Conservation (phyloP, 129 eudicot genomes). For the Cynara cardunculus region DNA sequence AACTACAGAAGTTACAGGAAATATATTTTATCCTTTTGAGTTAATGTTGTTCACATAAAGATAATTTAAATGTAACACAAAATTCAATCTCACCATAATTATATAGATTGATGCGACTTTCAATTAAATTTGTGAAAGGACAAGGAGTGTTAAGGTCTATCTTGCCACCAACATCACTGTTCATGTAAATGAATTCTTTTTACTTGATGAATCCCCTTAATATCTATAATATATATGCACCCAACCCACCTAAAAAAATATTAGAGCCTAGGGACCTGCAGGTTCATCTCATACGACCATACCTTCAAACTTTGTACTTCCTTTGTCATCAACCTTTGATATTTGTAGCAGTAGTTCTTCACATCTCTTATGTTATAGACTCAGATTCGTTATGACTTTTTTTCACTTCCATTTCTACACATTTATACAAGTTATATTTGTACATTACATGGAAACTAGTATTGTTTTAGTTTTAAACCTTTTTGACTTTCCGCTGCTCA, state of each 20-base stretch:
- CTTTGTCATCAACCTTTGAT: neutral
- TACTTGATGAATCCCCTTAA: neutral
- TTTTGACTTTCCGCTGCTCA: neutral
- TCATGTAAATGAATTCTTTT: no score
- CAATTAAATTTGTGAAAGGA: neutral
- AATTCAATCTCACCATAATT: neutral
- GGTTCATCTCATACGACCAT: neutral
- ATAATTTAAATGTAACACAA: neutral
- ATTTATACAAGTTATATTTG: neutral
- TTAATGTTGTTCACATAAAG: neutral
- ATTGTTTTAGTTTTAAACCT: neutral
- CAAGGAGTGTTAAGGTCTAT: neutral
- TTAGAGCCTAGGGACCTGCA: neutral
- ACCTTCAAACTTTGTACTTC: neutral
- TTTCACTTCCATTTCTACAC: neutral
- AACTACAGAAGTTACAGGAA: neutral
- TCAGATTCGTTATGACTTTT: neutral
- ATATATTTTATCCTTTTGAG: neutral
- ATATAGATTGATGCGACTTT: neutral
- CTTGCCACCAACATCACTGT: neutral
- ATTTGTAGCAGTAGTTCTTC: neutral
- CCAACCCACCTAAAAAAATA: neutral
- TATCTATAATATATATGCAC: neutral
- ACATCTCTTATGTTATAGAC: neutral
- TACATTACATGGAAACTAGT: neutral